A percentile compares a stretch with the other conserved stretches of the same genome.
Conservation (phyloP, 1,284 basidiomycete genomes). For the Ustilago esculenta region DNA sequence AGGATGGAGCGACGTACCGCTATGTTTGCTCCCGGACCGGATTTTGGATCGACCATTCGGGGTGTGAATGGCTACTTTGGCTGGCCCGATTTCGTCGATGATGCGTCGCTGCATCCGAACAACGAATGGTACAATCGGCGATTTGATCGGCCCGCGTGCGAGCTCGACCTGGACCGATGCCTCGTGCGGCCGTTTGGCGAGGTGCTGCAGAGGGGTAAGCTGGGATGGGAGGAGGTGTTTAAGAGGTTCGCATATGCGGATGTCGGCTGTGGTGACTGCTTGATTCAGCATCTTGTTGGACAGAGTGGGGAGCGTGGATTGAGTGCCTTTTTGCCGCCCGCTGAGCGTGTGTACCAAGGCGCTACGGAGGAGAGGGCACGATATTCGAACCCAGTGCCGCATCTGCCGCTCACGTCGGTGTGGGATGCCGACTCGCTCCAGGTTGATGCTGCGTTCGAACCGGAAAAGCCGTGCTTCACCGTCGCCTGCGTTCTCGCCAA, state of each 20-base stretch:
- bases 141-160: slow-evolving; percentile 31
- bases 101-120: not conserved
- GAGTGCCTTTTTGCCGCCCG: slow-evolving; percentile 31
- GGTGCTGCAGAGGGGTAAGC: not conserved
- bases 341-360: slow-evolving; percentile 12
- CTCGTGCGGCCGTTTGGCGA: slow-evolving; percentile 9
- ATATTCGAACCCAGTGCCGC: slow-evolving; percentile 12
- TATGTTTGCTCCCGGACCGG: not conserved
- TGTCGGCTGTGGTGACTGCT: slow-evolving; percentile 45
- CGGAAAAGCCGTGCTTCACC: slow-evolving; percentile 31
- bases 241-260: slow-evolving; percentile 36
- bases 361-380: not conserved
- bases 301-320: slow-evolving; percentile 36
- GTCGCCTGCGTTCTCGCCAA: slow-evolving; percentile 20
- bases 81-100: slow-evolving; percentile 37
- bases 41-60: slow-evolving; percentile 2
- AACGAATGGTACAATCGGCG: slow-evolving; percentile 20
- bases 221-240: slow-evolving; percentile 43
- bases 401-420: slow-evolving; percentile 30
- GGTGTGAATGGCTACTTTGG: slow-evolving; percentile 10
- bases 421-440: slow-evolving; percentile 10
- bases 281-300: slow-evolving; percentile 41
- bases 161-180: slow-evolving; percentile 32
- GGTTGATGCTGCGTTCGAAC: slow-evolving; percentile 1
- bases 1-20: not conserved